Conservation (phyloP, 768 basidiomycete genomes). For the Termitomyces bulborhizus region DNA sequence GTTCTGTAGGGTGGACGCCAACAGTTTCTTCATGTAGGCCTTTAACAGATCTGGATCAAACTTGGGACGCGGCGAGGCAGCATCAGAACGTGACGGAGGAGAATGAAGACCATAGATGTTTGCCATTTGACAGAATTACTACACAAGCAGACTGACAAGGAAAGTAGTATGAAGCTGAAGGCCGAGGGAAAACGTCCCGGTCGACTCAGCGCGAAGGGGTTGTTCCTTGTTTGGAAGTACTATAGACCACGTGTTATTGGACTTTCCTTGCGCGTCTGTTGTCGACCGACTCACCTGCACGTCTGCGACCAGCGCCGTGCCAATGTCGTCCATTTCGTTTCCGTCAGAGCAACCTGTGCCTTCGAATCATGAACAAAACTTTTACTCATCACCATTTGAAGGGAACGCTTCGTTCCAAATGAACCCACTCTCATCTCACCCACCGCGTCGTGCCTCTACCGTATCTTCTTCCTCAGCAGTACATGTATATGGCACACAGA, state of each 20-base stretch:
- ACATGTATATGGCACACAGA: slow-evolving; percentile 29
- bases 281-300: slow-evolving; percentile 2
- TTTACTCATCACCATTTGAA: slow-evolving; percentile 58
- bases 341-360: slow-evolving; percentile 39
- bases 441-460: slow-evolving; percentile 60
- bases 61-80: slow-evolving; percentile 47
- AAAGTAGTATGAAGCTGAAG: background rate
- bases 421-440: slow-evolving; percentile 76
- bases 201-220: background rate
- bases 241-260: slow-evolving; percentile 16
- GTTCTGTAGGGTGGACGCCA: slow-evolving; percentile 60
- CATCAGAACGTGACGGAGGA: slow-evolving; percentile 55
- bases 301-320: background rate
- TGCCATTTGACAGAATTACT: slow-evolving; percentile 7
- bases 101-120: slow-evolving; percentile 47
- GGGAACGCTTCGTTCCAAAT: slow-evolving; percentile 63
- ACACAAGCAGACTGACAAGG: background rate
- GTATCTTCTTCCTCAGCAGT: slow-evolving; percentile 27
- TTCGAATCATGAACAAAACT: slow-evolving; percentile 39
- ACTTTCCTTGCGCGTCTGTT: slow-evolving; percentile 4
- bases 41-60: slow-evolving; percentile 74
- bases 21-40: slow-evolving; percentile 77
- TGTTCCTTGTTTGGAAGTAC: slow-evolving; percentile 15
- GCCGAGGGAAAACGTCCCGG: background rate
- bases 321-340: slow-evolving; percentile 68